Evolutionary conservation across 2,329 filamentous ascomycete species (phyloP).

Genomic region (Neobulgaria alba): DNA sequence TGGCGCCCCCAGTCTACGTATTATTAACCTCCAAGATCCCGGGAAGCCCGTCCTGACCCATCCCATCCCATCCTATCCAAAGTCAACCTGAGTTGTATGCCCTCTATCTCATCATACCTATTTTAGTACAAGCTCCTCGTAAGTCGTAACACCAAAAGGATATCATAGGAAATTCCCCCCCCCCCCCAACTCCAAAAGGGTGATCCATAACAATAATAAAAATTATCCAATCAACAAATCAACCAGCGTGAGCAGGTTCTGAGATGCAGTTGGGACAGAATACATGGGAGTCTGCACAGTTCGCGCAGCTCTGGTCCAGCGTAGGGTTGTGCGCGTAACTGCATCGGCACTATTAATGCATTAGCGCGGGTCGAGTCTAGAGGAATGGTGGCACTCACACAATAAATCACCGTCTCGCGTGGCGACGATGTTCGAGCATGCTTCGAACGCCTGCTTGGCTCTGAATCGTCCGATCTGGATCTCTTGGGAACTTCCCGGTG

Average conservation of each 20-base stretch:
- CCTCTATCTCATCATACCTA: neutral
- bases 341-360: constrained; percentile 17
- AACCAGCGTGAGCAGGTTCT: neutral
- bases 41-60: no score
- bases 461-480: constrained; percentile 5
- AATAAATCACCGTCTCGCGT: constrained; percentile 13
- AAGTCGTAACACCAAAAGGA: neutral
- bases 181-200: neutral
- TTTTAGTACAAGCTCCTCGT: neutral
- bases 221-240: neutral
- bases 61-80: neutral
- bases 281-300: constrained; percentile 10
- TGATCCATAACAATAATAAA: neutral
- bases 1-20: no score
- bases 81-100: no score
- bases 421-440: constrained; percentile 1
- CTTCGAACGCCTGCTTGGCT: constrained; percentile 6
- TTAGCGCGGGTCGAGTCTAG: neutral
- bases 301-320: constrained; percentile 11
- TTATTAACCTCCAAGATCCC: no score
- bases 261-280: constrained; percentile 12
- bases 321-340: constrained; percentile 10
- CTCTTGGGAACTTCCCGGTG: no score
- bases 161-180: neutral
- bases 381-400: constrained; percentile 12